Base-by-base conservation (phyloP, 2,329 filamentous ascomycete species). In the Escovopsis sp. region DNA sequence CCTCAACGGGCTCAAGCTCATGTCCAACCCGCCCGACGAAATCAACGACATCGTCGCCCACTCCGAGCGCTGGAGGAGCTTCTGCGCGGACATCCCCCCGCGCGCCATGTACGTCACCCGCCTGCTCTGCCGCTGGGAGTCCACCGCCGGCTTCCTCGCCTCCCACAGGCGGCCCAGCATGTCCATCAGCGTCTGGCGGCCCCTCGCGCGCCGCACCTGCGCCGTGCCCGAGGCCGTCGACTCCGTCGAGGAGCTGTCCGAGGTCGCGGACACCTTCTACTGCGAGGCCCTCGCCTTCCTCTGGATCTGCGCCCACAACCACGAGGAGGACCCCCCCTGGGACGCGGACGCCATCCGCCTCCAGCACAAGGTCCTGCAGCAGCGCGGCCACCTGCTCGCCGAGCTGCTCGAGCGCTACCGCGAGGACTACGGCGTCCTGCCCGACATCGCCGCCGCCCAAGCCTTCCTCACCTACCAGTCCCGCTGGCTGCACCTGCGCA, bases 1-100 rank as follows among this genome's bases (percentile, higher is more conserved):
- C 24, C 45, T 48, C 1, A 55, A 57, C 37, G 57, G 57, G 14
- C 44, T 57, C n/a, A 51, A 51, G 14, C 53, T 60, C 29, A 54
- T 60, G 45, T 47, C 50, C 14, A 53, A 51, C 20, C 36, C 57
- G 13, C 55, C 56, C 4, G 45, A 48, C n/a, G 47, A 46, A 11
- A 34, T 50, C 8, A 43, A 45, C 9, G 43, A 48, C 15, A 35
- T 50, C 31, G 42, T 47, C 25, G 41, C 44, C 27, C 43, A 48
- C 34, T 47, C 46, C 5, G 46, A 44, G 25, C 48, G 45, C 46
- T 50, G 43, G 41, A 44, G 45, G 30, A 39, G 42, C 14, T 44
- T 43, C 10, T 34, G 39, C 13, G 45, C 45, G 14, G 47, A 38
- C 13, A 44, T 39, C 9, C 47, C 45, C 5, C 40, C 43, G 7